These are phyloP conservation scores for Ogataea allantospora DNA, from an alignment of 805 yeast species.

Conservation along the genomic window DNA sequence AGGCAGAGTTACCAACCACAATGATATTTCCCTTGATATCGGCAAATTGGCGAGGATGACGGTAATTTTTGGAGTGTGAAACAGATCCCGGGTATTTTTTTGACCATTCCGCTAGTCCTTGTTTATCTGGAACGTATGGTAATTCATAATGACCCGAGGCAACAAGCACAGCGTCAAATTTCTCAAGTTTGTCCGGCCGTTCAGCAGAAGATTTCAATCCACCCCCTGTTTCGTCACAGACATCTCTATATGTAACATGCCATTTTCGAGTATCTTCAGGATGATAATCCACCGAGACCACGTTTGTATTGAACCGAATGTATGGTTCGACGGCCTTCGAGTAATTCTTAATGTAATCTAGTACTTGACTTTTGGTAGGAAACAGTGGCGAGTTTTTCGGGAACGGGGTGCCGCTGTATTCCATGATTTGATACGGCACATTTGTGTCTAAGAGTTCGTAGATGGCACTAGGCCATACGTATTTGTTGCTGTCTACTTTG, in stretches of 20 bases:
- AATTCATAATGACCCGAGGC: conserved; percentile 63
- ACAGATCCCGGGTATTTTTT: conserved; percentile 45
- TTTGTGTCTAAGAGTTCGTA: conserved; percentile 72
- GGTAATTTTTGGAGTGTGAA: conserved; percentile 59
- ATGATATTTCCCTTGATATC: conserved; percentile 45
- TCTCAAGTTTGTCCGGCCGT: conserved; percentile 34
- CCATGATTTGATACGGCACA: conserved; percentile 65
- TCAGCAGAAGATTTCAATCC: conserved; percentile 22
- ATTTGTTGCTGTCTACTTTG: conserved; percentile 13
- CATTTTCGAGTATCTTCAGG: conserved; percentile 34
- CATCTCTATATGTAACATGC: conserved; percentile 40
- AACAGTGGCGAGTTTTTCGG: conserved; percentile 47
- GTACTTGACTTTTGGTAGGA: conserved; percentile 58
- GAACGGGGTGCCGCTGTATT: conserved; percentile 54
- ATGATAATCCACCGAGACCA: conserved; percentile 39
- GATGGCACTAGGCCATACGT: conserved; percentile 53
- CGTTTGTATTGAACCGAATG: conserved; percentile 48
- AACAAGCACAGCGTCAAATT: conserved; percentile 60
- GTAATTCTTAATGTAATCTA: conserved; percentile 55
- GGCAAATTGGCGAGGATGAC: conserved; percentile 43
- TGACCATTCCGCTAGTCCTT: conserved; percentile 53
- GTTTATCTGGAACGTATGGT: conserved; percentile 58
- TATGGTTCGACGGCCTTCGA: conserved; percentile 39
- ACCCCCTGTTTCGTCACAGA: conserved; percentile 34
- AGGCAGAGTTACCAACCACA: conserved; percentile 74